These are phyloP conservation scores for Erucastrum elatum DNA, from an alignment of 345 rosid species.

Conservation along the genomic window DNA sequence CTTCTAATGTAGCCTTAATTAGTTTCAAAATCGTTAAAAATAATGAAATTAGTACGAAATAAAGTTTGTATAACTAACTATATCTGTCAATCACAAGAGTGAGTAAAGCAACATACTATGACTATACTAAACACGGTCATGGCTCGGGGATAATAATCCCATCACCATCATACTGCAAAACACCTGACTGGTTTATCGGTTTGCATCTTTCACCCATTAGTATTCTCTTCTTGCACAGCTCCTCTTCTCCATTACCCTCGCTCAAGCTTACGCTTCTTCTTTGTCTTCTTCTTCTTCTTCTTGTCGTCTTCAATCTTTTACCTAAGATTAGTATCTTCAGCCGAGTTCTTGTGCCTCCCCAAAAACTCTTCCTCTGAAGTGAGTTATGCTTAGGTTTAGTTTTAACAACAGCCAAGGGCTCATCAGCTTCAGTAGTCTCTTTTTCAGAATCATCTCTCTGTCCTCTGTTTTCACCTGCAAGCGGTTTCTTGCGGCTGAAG, in stretches of 20 bases:
- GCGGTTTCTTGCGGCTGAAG: no score
- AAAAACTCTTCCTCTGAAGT: constrained; percentile 3
- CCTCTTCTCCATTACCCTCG: constrained; percentile 18
- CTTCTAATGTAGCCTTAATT: constrained; percentile 15
- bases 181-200: constrained; percentile 49
- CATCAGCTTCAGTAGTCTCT: not conserved
- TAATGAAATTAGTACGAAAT: constrained; percentile 9
- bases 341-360: constrained; percentile 12
- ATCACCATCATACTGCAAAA: constrained; percentile 47
- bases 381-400: not conserved
- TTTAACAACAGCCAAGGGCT: not conserved
- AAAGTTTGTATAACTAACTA: constrained; percentile 21
- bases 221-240: constrained; percentile 73
- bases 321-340: constrained; percentile 31
- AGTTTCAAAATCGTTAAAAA: not conserved
- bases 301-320: constrained; percentile 34
- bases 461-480: no score
- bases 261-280: constrained; percentile 17
- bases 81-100: not conserved
- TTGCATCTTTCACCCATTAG: constrained; percentile 66
- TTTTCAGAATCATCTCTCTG: no score
- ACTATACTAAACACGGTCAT: not conserved
- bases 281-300: not conserved
- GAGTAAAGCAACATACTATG: not conserved
- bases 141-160: constrained; percentile 53